Evolutionary conservation across 129 eudicot species (phyloP).

Genomic region (Cynara cardunculus): DNA sequence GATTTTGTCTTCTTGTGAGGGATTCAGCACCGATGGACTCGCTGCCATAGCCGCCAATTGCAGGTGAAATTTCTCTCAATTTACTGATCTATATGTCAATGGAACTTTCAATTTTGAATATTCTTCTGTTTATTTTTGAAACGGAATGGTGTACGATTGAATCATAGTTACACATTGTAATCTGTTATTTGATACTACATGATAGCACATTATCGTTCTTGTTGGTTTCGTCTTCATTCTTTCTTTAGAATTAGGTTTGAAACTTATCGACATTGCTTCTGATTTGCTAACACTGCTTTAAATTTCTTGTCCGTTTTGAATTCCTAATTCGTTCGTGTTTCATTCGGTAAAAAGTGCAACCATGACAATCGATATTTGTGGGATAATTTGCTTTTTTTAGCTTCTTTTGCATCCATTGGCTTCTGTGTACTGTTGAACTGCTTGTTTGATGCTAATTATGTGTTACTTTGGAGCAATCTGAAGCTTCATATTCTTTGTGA

Average conservation of each 20-base stretch:
- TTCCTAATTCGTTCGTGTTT: neutral
- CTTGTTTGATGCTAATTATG: slow-evolving; percentile 3
- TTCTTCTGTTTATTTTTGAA: neutral
- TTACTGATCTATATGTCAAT: slow-evolving; percentile 4
- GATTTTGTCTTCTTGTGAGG: slow-evolving; percentile 82
- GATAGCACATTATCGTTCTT: no score
- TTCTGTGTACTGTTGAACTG: neutral
- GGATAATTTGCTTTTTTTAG: neutral
- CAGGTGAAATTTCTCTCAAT: slow-evolving; percentile 44
- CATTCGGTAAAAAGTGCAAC: neutral
- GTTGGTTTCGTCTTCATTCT: no score
- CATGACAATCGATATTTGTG: neutral
- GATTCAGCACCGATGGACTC: slow-evolving; percentile 81
- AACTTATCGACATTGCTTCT: neutral
- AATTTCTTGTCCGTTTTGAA: neutral
- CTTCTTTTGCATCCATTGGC: neutral
- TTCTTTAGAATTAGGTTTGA: neutral
- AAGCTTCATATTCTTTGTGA: neutral
- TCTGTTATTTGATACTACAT: neutral
- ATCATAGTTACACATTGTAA: neutral
- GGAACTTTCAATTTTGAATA: neutral
- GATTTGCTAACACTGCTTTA: neutral
- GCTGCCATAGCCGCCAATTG: slow-evolving; percentile 96
- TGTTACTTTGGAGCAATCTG: neutral
- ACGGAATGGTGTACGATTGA: neutral